phyloP scores from a whole-genome alignment of 2,329 filamentous ascomycete genomes.

The Bipolaris sorokiniana region DNA sequence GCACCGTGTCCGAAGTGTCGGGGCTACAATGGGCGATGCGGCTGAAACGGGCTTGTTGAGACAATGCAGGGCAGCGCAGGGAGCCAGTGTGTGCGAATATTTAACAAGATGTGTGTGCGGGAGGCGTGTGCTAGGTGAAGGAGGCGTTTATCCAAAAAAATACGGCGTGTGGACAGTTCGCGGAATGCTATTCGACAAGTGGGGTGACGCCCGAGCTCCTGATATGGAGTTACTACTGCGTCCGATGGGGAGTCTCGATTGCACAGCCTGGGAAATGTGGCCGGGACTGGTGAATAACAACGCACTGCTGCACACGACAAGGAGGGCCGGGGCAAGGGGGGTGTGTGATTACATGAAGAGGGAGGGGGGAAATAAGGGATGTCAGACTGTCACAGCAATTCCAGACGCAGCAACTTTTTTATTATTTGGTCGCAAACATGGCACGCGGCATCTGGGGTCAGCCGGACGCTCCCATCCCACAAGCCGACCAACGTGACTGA shows the following conservation, averaged over 20 bases:
- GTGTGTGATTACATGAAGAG: conserved; percentile 2
- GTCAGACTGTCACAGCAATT: conserved; percentile 19
- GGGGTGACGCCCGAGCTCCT: conserved; percentile 28
- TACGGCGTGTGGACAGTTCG: conserved; percentile 32
- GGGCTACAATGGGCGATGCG: conserved; percentile 26
- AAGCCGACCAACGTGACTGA: conserved; percentile 30
- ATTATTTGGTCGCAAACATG: conserved; percentile 28
- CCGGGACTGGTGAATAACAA: conserved; percentile 4
- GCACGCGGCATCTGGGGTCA: conserved; percentile 32
- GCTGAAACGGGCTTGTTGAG: conserved; percentile 18
- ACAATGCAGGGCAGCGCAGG: conserved; percentile 20
- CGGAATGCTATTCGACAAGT: conserved; percentile 34
- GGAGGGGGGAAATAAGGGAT: conserved; percentile 1
- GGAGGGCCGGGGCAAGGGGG: conserved; percentile 3
- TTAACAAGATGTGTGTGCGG: conserved; percentile 16
- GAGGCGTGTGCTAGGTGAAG: conserved; percentile 16
- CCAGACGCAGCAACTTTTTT: conserved; percentile 27
- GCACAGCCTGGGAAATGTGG: conserved; percentile 22
- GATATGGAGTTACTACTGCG: conserved; percentile 29
- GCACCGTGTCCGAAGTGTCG: conserved; percentile 31
- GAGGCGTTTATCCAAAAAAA: conserved; percentile 24
- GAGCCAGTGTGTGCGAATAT: conserved; percentile 18
- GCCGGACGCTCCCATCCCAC: conserved; percentile 22
- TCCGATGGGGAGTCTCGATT: conserved; percentile 20
- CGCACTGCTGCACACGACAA: conserved; percentile 18